Percentiles rank a stretch among this genome's conserved stretches.
Evolutionary conservation across 805 yeast species (phyloP).

Genomic region (Ascoidea rubescens): DNA sequence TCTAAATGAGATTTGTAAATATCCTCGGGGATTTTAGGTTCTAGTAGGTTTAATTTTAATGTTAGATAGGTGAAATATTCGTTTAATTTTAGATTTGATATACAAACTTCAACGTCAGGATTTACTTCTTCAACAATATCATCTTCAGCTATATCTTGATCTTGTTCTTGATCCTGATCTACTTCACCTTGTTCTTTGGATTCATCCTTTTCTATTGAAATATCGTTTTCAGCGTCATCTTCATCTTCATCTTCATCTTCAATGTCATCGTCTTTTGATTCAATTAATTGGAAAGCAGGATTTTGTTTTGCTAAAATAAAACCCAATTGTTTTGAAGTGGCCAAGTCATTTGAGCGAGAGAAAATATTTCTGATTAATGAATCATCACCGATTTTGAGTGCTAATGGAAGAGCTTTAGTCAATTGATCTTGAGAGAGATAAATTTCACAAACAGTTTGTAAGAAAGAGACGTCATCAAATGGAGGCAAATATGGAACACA

Average conservation of each 20-base stretch:
- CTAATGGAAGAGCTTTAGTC: constrained; percentile 82
- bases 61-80: constrained; percentile 71
- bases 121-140: neutral
- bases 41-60: constrained; percentile 76
- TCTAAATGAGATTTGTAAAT: constrained; percentile 86
- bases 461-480: constrained; percentile 77
- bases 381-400: constrained; percentile 79
- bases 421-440: constrained; percentile 67
- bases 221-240: neutral
- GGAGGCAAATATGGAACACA: constrained; percentile 96
- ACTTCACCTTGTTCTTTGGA: neutral
- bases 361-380: constrained; percentile 67
- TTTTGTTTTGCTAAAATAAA: constrained; percentile 80
- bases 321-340: constrained; percentile 80
- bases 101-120: constrained; percentile 43
- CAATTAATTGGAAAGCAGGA: constrained; percentile 52
- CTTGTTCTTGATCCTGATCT: neutral
- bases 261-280: constrained; percentile 9
- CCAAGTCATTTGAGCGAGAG: constrained; percentile 59
- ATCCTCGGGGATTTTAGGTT: constrained; percentile 91
- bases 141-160: neutral
- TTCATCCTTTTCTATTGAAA: constrained; percentile 33
- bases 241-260: neutral
- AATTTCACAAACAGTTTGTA: constrained; percentile 79
- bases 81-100: constrained; percentile 65